Evolutionary conservation across 2,329 filamentous ascomycete species (phyloP).

Genomic region (Fusarium sp.): DNA sequence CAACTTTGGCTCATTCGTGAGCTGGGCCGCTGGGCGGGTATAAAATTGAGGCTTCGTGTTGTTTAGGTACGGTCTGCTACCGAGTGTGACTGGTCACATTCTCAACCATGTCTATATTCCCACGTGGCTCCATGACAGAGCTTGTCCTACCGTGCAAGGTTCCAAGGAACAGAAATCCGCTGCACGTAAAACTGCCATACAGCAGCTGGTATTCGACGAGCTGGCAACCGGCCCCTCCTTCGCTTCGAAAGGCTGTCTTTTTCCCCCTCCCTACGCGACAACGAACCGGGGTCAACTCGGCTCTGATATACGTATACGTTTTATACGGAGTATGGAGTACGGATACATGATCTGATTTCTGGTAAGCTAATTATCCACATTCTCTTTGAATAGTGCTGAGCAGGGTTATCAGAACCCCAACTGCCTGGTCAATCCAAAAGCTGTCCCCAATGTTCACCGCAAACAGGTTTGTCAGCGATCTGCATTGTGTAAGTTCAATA

Average conservation of each 20-base stretch:
- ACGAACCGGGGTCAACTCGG: background rate
- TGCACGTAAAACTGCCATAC: conserved; percentile 41
- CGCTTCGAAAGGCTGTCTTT: conserved; percentile 18
- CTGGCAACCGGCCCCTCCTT: conserved; percentile 9
- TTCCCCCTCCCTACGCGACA: background rate
- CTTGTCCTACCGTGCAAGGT: conserved; percentile 29
- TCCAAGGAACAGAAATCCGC: conserved; percentile 12
- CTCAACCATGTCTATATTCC: conserved; percentile 40
- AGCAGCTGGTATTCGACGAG: conserved; percentile 5
- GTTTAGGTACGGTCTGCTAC: background rate
- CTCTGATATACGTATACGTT: conserved; percentile 5
- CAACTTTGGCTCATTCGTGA: conserved; percentile 26
- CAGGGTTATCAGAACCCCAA: no score
- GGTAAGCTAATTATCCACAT: background rate
- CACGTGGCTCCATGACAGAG: conserved; percentile 47
- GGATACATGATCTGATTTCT: conserved; percentile 23
- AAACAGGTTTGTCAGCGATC: conserved; percentile 12
- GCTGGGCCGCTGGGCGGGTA: conserved; percentile 4
- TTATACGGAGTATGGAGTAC: background rate
- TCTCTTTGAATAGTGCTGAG: background rate
- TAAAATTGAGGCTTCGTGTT: background rate
- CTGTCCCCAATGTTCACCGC: background rate
- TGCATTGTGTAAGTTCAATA: conserved; percentile 7
- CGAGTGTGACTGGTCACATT: conserved; percentile 45
- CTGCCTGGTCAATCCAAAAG: no score